Base-by-base conservation (phyloP, 2,329 filamentous ascomycete genomes). In the Penicillium janthinellum region DNA sequence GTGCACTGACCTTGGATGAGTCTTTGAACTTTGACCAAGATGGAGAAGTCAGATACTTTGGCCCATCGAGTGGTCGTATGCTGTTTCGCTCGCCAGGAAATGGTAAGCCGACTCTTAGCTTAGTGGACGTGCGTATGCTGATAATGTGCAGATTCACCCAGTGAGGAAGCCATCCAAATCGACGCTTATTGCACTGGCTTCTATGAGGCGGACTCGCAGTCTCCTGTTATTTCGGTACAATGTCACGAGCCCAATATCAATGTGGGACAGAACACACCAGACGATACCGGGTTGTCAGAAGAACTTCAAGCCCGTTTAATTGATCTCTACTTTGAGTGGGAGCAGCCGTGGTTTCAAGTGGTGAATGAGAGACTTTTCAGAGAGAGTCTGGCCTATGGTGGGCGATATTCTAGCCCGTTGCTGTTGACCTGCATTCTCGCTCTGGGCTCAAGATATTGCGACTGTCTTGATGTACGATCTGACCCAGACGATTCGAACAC, bases 241-340 rank as follows among this genome's bases (percentile, higher is more conserved):
- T 35, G 31, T 15, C 2, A 5, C 4, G 37, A 31, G 1, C 28
- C 35, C 35, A 11, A 15, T 1, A n/a, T 41, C 8, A 25, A 22
- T 3, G 10, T 6, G 8, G 49, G 45, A 20, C 39, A 52, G 2
- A 35, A 45, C 7, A 28, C 42, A 3, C 41, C 28, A n/a, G 55
- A 60, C 10, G 56, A 62, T 25, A 35, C 15, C 11, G 54, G 20
- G n/a, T 52, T 67, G 8, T 59, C 67, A 5, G 64, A 67, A 12
- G 66, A 70, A 8, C 62, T 77, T 0, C 64, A 70, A 48, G 62
- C 66, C 12, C 67, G 77, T 38, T 55, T 73, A 8, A 68, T 77
- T 8, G 69, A 74, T 28, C 52, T 76, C 1, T 78, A 75, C 53
- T 78, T 78, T 47, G 61, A 64, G 11, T 78, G 75, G 71, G 73